Percentiles rank a stretch among this genome's conserved stretches.
These are phyloP conservation scores for Cladorrhinum sp. DNA, from an alignment of 2,329 filamentous ascomycete genomes.

Conservation along the genomic window DNA sequence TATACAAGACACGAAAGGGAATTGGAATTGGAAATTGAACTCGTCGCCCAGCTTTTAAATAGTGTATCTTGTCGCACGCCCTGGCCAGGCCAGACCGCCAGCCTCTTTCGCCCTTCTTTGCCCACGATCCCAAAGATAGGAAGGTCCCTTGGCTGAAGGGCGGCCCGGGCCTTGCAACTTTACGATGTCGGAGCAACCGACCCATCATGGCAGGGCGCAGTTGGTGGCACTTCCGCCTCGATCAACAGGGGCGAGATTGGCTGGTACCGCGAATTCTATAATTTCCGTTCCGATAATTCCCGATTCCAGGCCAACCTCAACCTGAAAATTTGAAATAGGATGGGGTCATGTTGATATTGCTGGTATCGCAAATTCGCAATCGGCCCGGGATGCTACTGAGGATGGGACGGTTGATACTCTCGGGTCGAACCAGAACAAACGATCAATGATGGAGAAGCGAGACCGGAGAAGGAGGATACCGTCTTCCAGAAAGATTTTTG, in stretches of 20 bases:
- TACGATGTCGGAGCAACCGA: neutral
- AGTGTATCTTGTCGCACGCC: neutral
- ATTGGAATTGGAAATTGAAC: neutral
- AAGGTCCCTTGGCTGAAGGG: neutral
- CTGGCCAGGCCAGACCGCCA: neutral
- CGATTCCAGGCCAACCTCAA: neutral
- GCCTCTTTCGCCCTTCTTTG: neutral
- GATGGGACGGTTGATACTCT: neutral
- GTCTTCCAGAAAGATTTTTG: no score
- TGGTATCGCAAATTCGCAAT: neutral
- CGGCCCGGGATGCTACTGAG: neutral
- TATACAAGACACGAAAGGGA: neutral
- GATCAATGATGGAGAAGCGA: no score
- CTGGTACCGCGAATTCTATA: constrained; percentile 3
- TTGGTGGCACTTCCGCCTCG: constrained; percentile 15
- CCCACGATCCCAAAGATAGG: constrained; percentile 5
- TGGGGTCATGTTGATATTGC: neutral
- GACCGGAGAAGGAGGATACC: neutral
- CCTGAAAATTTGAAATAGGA: neutral
- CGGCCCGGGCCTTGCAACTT: neutral
- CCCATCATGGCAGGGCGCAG: constrained; percentile 7
- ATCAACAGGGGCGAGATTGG: constrained; percentile 1
- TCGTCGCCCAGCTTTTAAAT: neutral
- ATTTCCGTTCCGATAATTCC: constrained; percentile 7
- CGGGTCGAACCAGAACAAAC: neutral